Conservation (phyloP, 2,329 filamentous ascomycete genomes). For the Aspergillus unguis region DNA sequence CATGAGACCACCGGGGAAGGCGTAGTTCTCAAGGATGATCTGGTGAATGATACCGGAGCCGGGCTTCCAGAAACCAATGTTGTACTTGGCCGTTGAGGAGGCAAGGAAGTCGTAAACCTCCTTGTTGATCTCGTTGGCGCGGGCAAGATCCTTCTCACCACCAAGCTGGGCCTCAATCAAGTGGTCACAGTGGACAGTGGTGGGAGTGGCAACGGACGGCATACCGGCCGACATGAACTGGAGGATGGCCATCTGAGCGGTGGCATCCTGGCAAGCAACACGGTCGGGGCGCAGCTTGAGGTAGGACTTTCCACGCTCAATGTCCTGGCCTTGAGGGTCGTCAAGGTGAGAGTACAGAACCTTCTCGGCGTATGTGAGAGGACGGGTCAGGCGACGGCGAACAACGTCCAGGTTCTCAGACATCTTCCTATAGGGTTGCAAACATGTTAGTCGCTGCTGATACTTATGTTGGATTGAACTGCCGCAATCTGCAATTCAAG, state of each 20-base stretch:
- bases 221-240: slow-evolving; percentile 99
- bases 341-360: slow-evolving; percentile 98
- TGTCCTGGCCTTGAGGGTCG: slow-evolving; percentile 92
- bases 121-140: slow-evolving; percentile 93
- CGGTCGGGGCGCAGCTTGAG: slow-evolving; percentile 95
- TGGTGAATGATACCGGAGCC: slow-evolving; percentile 99
- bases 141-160: slow-evolving; percentile 86
- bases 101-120: slow-evolving; percentile 98
- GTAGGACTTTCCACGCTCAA: slow-evolving; percentile 93
- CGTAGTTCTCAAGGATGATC: slow-evolving; percentile 97
- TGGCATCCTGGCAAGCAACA: slow-evolving; percentile 99
- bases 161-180: slow-evolving; percentile 97
- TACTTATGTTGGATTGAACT: not conserved
- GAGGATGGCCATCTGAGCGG: slow-evolving; percentile 98
- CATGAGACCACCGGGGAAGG: slow-evolving; percentile 95
- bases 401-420: slow-evolving; percentile 94
- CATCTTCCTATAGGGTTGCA: slow-evolving; percentile 71
- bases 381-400: slow-evolving; percentile 81
- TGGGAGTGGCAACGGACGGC: slow-evolving; percentile 88
- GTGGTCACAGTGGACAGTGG: slow-evolving; percentile 97
- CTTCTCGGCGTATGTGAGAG: slow-evolving; percentile 95
- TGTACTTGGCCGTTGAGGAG: slow-evolving; percentile 94
- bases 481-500: not conserved
- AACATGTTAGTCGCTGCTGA: slow-evolving; percentile 22
- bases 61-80: slow-evolving; percentile 99